Percentiles rank a stretch among this genome's conserved stretches.
Conservation (phyloP, 768 basidiomycete species). For the Daedalea quercina region DNA sequence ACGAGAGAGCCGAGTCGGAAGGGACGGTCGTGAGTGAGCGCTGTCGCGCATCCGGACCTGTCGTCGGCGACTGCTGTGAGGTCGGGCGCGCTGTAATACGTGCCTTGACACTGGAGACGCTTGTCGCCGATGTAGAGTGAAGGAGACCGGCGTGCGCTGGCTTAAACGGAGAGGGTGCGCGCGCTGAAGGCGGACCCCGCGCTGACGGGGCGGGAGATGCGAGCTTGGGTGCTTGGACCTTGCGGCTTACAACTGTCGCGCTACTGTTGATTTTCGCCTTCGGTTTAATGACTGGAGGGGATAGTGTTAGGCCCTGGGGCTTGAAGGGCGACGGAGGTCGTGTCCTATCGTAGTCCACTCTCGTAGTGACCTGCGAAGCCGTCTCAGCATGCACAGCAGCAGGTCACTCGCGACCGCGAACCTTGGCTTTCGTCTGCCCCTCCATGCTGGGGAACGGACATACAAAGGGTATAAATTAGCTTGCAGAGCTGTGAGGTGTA, state of each 20-base stretch:
- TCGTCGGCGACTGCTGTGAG: constrained; percentile 11
- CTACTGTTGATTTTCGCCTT: constrained; percentile 59
- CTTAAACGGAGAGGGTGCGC: constrained; percentile 36
- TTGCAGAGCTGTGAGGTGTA: not conserved
- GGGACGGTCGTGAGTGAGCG: constrained; percentile 23
- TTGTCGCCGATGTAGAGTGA: constrained; percentile 26
- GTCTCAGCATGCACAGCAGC: constrained; percentile 12
- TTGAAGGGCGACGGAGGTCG: constrained; percentile 48
- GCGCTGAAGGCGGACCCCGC: constrained; percentile 25
- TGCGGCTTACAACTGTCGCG: constrained; percentile 27
- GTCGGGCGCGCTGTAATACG: constrained; percentile 15
- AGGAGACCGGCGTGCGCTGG: constrained; percentile 21
- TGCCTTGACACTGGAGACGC: constrained; percentile 19
- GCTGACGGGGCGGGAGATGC: constrained; percentile 9
- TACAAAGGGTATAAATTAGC: constrained; percentile 1
- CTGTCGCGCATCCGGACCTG: constrained; percentile 21
- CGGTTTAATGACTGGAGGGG: constrained; percentile 32
- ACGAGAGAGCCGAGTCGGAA: constrained; percentile 9
- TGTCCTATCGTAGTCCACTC: constrained; percentile 35
- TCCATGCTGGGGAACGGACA: constrained; percentile 27
- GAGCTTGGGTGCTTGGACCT: constrained; percentile 18
- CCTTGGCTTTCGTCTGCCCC: constrained; percentile 41
- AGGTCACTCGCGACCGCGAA: constrained; percentile 15
- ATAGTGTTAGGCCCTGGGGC: constrained; percentile 20
- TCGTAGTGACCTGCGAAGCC: constrained; percentile 44